Percentiles rank a stretch among this genome's conserved stretches.
Evolutionary conservation across 768 basidiomycete genomes (phyloP).

Genomic region (Trametes maxima): DNA sequence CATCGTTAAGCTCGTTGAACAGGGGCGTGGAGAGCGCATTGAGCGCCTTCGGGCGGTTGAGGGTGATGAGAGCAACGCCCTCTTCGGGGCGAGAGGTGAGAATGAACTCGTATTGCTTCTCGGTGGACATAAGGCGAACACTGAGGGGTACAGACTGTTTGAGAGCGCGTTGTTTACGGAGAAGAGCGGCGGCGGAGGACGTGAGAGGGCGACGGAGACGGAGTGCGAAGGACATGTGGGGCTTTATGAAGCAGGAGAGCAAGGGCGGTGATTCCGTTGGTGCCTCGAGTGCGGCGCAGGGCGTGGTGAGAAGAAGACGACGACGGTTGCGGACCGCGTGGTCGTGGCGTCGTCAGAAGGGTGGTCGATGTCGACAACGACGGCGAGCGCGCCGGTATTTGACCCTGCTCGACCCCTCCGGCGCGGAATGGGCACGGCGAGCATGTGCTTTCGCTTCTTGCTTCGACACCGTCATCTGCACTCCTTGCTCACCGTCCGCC

Average conservation of each 20-base stretch:
- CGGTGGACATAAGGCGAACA: constrained; percentile 49
- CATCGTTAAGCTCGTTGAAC: constrained; percentile 80
- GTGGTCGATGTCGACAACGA: background rate
- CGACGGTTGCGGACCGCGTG: constrained; percentile 3
- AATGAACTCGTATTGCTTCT: constrained; percentile 60
- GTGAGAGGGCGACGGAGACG: constrained; percentile 14
- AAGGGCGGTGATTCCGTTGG: background rate
- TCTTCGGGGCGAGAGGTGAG: constrained; percentile 69
- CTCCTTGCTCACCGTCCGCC: background rate
- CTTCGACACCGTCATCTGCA: background rate
- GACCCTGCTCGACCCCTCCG: background rate
- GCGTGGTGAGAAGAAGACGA: constrained; percentile 3
- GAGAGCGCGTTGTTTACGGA: constrained; percentile 14
- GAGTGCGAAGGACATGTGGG: constrained; percentile 5
- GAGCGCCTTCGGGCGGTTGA: constrained; percentile 88
- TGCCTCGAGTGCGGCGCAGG: background rate
- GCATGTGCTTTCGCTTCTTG: constrained; percentile 1
- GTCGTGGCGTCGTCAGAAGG: background rate
- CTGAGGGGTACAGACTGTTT: constrained; percentile 9
- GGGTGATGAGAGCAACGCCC: constrained; percentile 74
- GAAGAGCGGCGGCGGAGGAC: constrained; percentile 9
- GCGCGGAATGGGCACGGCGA: background rate
- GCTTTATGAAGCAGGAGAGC: background rate
- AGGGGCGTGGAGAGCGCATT: constrained; percentile 86
- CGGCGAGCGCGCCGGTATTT: constrained; percentile 2